These are phyloP conservation scores for Monilinia laxa DNA, from an alignment of 2,329 filamentous ascomycete genomes.

Conservation along the genomic window DNA sequence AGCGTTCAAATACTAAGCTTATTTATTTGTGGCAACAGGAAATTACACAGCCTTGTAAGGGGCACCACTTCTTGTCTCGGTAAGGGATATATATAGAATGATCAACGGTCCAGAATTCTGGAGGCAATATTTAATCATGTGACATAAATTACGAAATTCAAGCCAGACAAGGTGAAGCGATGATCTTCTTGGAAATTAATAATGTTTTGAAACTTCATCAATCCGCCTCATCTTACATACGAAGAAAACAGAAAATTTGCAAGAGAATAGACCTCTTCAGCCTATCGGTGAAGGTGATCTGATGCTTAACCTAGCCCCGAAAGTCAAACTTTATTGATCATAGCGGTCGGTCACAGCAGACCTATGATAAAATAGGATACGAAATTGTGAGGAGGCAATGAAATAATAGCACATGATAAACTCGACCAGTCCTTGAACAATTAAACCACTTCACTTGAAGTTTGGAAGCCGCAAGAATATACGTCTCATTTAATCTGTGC, in stretches of 20 bases:
- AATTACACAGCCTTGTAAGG: slow-evolving; percentile 24
- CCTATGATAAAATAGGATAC: slow-evolving; percentile 4
- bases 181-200: slow-evolving; percentile 16
- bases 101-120: slow-evolving; percentile 17
- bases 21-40: slow-evolving; percentile 24
- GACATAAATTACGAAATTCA: slow-evolving; percentile 16
- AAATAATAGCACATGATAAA: background rate
- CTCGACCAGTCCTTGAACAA: background rate
- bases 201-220: slow-evolving; percentile 13
- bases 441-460: slow-evolving; percentile 19
- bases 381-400: background rate
- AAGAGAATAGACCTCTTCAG: background rate
- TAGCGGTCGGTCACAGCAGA: slow-evolving; percentile 16
- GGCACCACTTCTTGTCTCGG: slow-evolving; percentile 22
- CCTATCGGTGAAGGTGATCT: slow-evolving; percentile 11
- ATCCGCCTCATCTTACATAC: slow-evolving; percentile 21
- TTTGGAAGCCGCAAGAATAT: background rate
- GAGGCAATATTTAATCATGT: slow-evolving; percentile 15
- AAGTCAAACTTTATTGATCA: slow-evolving; percentile 3
- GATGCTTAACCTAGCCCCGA: slow-evolving; percentile 9
- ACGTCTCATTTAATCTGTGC: slow-evolving; percentile 1
- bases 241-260: background rate
- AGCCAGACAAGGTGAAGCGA: slow-evolving; percentile 9
- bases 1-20: slow-evolving; percentile 23
- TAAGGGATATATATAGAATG: slow-evolving; percentile 20